Percentiles rank a stretch among this genome's conserved stretches.
Conservation (phyloP, 1,284 basidiomycete species). For the Ustanciosporium gigantosporum region DNA sequence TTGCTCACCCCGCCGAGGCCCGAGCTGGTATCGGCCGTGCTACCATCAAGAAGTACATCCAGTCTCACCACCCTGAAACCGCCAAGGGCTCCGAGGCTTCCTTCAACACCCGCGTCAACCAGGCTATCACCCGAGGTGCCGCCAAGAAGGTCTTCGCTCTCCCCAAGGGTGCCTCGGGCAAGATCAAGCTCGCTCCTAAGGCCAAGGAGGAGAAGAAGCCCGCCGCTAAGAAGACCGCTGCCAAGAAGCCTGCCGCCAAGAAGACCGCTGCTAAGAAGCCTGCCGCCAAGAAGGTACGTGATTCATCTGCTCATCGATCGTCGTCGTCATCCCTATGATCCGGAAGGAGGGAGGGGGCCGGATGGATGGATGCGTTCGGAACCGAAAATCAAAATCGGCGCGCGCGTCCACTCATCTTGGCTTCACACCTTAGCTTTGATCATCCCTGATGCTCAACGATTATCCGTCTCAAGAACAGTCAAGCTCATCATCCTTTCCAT, state of each 20-base stretch:
- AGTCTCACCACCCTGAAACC: slow-evolving; percentile 42
- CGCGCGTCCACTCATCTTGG: slow-evolving; percentile 4
- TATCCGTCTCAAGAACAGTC: no score
- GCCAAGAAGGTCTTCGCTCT: slow-evolving; percentile 79
- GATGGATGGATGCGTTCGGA: slow-evolving; percentile 6
- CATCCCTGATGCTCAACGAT: no score
- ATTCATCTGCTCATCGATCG: no score
- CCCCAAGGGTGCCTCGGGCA: slow-evolving; percentile 79
- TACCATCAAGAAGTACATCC: slow-evolving; percentile 82
- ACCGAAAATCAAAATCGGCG: slow-evolving; percentile 4
- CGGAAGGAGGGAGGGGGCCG: background rate
- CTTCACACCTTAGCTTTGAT: no score
- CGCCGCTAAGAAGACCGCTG: slow-evolving; percentile 67
- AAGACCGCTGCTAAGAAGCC: slow-evolving; percentile 54
- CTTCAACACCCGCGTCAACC: slow-evolving; percentile 78
- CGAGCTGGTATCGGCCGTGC: slow-evolving; percentile 84
- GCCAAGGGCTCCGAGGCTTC: slow-evolving; percentile 64
- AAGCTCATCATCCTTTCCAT: slow-evolving; percentile 1
- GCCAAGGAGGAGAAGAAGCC: slow-evolving; percentile 64
- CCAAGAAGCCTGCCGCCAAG: slow-evolving; percentile 47
- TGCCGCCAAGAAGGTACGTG: slow-evolving; percentile 63
- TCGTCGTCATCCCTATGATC: slow-evolving; percentile 3
- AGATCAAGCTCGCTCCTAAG: slow-evolving; percentile 76
- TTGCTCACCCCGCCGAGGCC: slow-evolving; percentile 74
- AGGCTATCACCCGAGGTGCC: slow-evolving; percentile 77